These are phyloP conservation scores for Kernera saxatilis DNA, from an alignment of 345 rosid species.

Conservation along the genomic window DNA sequence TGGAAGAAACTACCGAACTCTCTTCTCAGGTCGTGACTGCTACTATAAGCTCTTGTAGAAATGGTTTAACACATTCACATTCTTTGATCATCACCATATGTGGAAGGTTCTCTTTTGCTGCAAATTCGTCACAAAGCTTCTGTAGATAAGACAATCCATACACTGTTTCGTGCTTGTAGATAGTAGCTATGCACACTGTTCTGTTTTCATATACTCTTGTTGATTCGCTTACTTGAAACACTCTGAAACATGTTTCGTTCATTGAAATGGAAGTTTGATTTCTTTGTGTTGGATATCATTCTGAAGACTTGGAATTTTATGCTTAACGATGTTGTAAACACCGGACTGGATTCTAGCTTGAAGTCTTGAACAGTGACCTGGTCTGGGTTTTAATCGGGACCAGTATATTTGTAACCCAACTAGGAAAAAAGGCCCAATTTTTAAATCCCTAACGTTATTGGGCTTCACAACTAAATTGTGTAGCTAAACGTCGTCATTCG, in stretches of 20 bases:
- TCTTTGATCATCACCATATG: background rate
- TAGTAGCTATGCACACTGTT: background rate
- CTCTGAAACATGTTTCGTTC: too few species aligned
- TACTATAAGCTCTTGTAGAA: slow-evolving; percentile 33
- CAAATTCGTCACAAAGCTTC: background rate
- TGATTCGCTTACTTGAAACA: too few species aligned
- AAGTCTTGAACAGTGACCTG: background rate
- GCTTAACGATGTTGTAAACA: background rate
- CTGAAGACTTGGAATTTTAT: background rate
- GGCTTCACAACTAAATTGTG: too few species aligned
- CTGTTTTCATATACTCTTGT: too few species aligned
- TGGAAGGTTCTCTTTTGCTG: slow-evolving; percentile 1
- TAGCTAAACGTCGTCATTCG: too few species aligned
- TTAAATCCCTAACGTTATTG: too few species aligned
- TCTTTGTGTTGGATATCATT: background rate
- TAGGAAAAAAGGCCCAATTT: too few species aligned
- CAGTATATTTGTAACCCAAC: background rate
- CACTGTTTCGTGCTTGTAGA: slow-evolving; percentile 2
- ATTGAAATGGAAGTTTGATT: background rate
- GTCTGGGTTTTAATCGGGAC: background rate
- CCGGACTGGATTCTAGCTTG: background rate
- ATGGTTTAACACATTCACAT: background rate
- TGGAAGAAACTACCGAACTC: slow-evolving; percentile 27
- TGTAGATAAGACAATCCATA: background rate
- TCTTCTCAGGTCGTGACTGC: slow-evolving; percentile 38